These are phyloP conservation scores for Cordyceps fumosorosea DNA, from an alignment of 2,329 filamentous ascomycete genomes.

Conservation along the genomic window DNA sequence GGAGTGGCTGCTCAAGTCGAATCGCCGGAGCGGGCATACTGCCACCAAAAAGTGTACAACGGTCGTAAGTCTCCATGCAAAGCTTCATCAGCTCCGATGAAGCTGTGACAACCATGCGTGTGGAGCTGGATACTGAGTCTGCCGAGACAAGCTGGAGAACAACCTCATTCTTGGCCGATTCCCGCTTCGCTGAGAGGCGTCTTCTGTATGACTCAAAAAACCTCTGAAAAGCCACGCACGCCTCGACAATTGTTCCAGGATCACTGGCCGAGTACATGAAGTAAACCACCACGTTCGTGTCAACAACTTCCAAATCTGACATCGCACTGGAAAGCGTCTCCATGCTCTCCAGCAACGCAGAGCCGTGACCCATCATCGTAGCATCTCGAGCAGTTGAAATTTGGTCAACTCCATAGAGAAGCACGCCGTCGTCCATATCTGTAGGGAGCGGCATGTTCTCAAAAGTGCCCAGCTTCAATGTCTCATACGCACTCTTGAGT, in stretches of 20 bases:
- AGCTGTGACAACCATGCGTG: constrained; percentile 55
- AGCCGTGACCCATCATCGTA: constrained; percentile 35
- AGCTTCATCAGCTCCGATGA: constrained; percentile 54
- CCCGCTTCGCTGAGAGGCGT: constrained; percentile 34
- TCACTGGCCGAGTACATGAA: constrained; percentile 64
- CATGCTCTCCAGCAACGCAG: constrained; percentile 42
- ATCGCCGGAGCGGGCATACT: constrained; percentile 62
- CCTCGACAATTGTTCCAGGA: constrained; percentile 56
- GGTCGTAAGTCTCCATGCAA: constrained; percentile 71
- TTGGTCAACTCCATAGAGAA: constrained; percentile 44
- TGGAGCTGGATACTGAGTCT: constrained; percentile 57
- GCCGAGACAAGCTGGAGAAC: constrained; percentile 70
- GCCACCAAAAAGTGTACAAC: constrained; percentile 55
- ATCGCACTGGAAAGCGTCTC: constrained; percentile 42
- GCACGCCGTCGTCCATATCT: constrained; percentile 37
- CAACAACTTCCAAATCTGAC: constrained; percentile 33
- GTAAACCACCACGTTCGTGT: constrained; percentile 66
- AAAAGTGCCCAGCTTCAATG: constrained; percentile 64
- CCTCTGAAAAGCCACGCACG: constrained; percentile 67
- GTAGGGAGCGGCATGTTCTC: constrained; percentile 38
- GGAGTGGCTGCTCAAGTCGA: constrained; percentile 62
- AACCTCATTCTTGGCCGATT: constrained; percentile 53
- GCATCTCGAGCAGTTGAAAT: constrained; percentile 35
- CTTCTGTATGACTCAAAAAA: constrained; percentile 57
- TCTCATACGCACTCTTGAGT: constrained; percentile 66